Base-by-base conservation (phyloP, 2,329 filamentous ascomycete genomes). In the Trichoderma sp. region DNA sequence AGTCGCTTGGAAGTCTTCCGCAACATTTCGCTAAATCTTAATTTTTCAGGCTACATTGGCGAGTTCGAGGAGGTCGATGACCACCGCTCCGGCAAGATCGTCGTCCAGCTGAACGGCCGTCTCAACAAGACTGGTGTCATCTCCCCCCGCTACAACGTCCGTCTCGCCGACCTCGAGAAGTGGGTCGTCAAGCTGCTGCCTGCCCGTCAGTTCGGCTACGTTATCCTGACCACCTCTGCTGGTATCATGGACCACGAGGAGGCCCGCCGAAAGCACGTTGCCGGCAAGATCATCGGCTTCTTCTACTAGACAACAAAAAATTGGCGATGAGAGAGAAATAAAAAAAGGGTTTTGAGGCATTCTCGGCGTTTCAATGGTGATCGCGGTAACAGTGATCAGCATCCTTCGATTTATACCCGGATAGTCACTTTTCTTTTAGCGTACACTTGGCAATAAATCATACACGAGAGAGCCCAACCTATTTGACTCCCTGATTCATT, bases 161-260 rank as follows among this genome's bases (percentile, higher is more conserved):
- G 95, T 84, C 94, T 99, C 80, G 86, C 88, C 80, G 96, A 99
- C 79, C 89, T 99, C 81, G 96, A 99, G 93, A 97, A 98, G 89
- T 99, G 96, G 96, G 94, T 98, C 79, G 93, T 97, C 86, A 97
- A 97, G 90, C 92, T 99, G 81, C 90, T 99, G 74, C 96, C 96
- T 76, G 94, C 96, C 76, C 96, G 96, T 97, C 96, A 99, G 87
- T 99, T 99, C 89, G 96, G 96, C 81, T 97, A 94, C 87, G 93
- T 99, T 81, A 94, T 99, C 85, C 91, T 99, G 80, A 99, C 96
- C 84, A 99, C 96, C 85, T 97, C 94, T 71, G 94, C 96, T 74
- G 96, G 96, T 84, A 99, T 99, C 85, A 98, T 99, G 95, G 96
- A 99, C 88, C 96, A 99, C 88, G 96, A 99, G 89, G 96, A 99